Percentiles rank a stretch among this genome's conserved stretches.
Conservation (phyloP, 108 stramenopile species). For the Nitzschia sp. region DNA sequence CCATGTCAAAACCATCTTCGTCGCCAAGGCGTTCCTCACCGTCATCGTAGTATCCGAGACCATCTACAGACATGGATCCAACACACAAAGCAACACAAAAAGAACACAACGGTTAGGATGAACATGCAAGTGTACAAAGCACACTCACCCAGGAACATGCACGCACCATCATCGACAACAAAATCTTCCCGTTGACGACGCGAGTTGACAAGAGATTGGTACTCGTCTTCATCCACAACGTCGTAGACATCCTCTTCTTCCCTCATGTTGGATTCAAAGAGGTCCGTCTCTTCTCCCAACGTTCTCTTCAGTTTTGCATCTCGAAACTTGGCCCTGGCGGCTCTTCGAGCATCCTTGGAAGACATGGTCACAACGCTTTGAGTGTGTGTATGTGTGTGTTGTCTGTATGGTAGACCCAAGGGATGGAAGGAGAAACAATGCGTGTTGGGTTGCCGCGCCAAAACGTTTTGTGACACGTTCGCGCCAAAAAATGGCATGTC, state of each 20-base stretch:
- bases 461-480: neutral
- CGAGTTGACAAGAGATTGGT: conserved; percentile 74
- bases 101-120: neutral
- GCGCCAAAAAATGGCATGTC: neutral
- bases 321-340: conserved; percentile 32
- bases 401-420: too few species aligned
- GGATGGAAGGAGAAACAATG: too few species aligned
- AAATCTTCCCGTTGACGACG: conserved; percentile 94
- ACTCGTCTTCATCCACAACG: conserved; percentile 83
- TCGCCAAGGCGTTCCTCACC: conserved; percentile 92
- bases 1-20: conserved; percentile 39
- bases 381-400: neutral
- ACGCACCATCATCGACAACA: conserved; percentile 95
- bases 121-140: neutral
- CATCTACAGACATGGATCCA: conserved; percentile 55
- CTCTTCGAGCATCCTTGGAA: conserved; percentile 26
- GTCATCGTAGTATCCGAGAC: conserved; percentile 96
- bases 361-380: conserved; percentile 17
- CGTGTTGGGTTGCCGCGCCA: too few species aligned
- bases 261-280: conserved; percentile 40
- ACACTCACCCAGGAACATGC: neutral
- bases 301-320: conserved; percentile 18
- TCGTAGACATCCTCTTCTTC: conserved; percentile 88
- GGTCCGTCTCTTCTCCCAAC: conserved; percentile 11
- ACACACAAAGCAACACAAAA: conserved; percentile 8